A percentile compares a stretch with the other conserved stretches of the same genome.
phyloP scores from a whole-genome alignment of 1,139 yeast genomes.

The Blastobotrys arbuscula region DNA sequence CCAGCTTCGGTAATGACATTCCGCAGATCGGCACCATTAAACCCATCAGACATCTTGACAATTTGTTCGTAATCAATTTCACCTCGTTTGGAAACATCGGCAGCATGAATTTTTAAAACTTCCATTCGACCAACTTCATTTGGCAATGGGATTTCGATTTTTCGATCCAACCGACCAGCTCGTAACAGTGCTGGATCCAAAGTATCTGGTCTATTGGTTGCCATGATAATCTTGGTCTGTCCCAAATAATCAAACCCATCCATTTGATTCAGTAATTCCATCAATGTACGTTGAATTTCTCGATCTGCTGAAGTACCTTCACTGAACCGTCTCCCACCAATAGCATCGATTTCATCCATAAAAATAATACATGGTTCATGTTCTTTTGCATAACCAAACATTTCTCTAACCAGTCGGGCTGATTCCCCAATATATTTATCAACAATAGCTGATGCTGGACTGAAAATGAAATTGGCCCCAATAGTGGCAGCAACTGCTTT shows the following conservation, averaged over 20 bases:
- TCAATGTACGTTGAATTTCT: constrained; percentile 96
- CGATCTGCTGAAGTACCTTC: constrained; percentile 99
- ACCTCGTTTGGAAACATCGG: constrained; percentile 83
- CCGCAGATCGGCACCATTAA: constrained; percentile 98
- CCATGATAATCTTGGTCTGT: constrained; percentile 97
- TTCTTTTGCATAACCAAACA: constrained; percentile 97
- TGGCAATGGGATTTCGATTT: constrained; percentile 93
- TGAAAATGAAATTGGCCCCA: constrained; percentile 95
- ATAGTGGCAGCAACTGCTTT: constrained; percentile 98
- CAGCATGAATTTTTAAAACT: constrained; percentile 89
- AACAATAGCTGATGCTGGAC: constrained; percentile 97
- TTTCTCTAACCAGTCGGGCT: constrained; percentile 93
- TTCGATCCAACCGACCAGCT: constrained; percentile 97
- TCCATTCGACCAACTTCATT: constrained; percentile 95
- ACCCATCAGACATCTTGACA: constrained; percentile 97
- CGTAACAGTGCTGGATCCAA: constrained; percentile 97
- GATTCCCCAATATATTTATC: constrained; percentile 98
- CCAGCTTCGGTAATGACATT: constrained; percentile 99
- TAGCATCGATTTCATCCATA: constrained; percentile 99
- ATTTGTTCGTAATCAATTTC: constrained; percentile 97
- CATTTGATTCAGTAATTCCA: constrained; percentile 98
- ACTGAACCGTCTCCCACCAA: constrained; percentile 96
- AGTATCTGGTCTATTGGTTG: constrained; percentile 98
- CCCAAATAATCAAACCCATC: constrained; percentile 98
- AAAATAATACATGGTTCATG: constrained; percentile 98